These are phyloP conservation scores for Cadophora luteo-olivacea DNA, from an alignment of 2,329 filamentous ascomycete genomes.

Conservation along the genomic window DNA sequence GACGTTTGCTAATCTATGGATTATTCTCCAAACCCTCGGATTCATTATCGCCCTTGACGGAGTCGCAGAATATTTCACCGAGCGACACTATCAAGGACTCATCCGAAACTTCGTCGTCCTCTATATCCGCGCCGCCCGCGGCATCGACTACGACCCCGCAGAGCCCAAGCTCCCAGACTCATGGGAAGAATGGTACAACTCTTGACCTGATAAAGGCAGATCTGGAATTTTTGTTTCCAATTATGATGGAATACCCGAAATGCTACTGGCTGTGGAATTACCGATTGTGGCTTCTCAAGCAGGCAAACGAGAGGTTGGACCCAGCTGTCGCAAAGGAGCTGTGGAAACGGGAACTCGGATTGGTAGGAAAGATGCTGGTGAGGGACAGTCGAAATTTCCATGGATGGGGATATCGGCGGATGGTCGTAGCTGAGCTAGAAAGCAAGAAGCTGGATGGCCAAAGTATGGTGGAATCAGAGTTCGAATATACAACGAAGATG, in stretches of 20 bases:
- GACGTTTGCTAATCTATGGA: conserved; percentile 67
- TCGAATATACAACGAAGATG: conserved; percentile 90
- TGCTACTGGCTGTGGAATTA: conserved; percentile 99
- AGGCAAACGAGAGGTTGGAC: conserved; percentile 71
- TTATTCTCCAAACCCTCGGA: conserved; percentile 60
- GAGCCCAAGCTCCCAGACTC: conserved; percentile 53
- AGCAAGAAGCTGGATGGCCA: conserved; percentile 55
- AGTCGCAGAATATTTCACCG: conserved; percentile 59
- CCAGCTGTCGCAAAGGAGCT: conserved; percentile 62
- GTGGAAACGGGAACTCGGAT: conserved; percentile 83
- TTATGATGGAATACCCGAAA: conserved; percentile 87
- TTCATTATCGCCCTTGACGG: conserved; percentile 61
- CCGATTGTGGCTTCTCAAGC: conserved; percentile 81
- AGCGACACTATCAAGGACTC: conserved; percentile 65
- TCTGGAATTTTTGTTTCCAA: conserved; percentile 80
- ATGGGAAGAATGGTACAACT: conserved; percentile 59
- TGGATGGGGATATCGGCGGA: conserved; percentile 90
- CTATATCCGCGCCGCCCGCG: conserved; percentile 61
- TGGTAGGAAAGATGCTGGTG: conserved; percentile 87
- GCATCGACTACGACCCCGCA: conserved; percentile 59
- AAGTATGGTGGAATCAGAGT: conserved; percentile 80
- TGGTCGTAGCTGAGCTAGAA: conserved; percentile 79
- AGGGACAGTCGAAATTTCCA: conserved; percentile 93
- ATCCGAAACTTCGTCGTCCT: conserved; percentile 64
- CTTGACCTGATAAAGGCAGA: conserved; percentile 71